Base-by-base conservation (phyloP, 164 flowering plant species). In the Dillenia turbinata region DNA sequence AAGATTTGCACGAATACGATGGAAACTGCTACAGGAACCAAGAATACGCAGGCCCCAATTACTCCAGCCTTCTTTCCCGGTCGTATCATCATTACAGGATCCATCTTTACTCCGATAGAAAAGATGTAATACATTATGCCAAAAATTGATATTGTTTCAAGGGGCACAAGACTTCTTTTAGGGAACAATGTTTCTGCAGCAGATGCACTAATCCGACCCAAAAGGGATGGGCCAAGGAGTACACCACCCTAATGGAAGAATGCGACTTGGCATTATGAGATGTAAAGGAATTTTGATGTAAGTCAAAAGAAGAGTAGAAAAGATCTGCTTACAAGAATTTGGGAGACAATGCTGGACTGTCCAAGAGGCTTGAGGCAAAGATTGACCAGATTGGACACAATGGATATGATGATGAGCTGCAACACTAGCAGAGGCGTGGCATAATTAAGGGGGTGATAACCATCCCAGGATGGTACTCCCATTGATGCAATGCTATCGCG, bases 291-390 rank as follows among this genome's bases (percentile, higher is more conserved):
- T 33, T 33, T 33, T 33, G 40, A 4, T 33, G 40, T 33, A 33
- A 33, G 40, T 33, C 5, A 33, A 33, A 33, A 33, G 40, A 33
- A 33, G 40, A 33, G 40, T 33, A 7, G 26, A 8, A 5, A 15
- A 26, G 15, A 9, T 43, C 47, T 17, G 10, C 78, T 54, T 79
- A 79, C 83, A 13, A 74, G n/a, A 52, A 79, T 74, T 40, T 79
- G 80, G 0, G 78, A 49, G 10, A 77, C 77, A n/a, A 79, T 62
- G 47, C 26, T 53, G 15, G 74, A 65, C 54, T 79, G 83, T 19
- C 83, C 75, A n/a, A 79, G 71, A 24, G 73, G 75, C 66, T 51
- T 60, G 54, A 79, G 76, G 43, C 60, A 60, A 49, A 57, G 0
- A 47, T 72, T 52, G 26, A 72, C 52, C 43, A 63, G 43, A 9